phyloP scores from a whole-genome alignment of 805 yeast genomes.

The Blastobotrys terrestris region DNA sequence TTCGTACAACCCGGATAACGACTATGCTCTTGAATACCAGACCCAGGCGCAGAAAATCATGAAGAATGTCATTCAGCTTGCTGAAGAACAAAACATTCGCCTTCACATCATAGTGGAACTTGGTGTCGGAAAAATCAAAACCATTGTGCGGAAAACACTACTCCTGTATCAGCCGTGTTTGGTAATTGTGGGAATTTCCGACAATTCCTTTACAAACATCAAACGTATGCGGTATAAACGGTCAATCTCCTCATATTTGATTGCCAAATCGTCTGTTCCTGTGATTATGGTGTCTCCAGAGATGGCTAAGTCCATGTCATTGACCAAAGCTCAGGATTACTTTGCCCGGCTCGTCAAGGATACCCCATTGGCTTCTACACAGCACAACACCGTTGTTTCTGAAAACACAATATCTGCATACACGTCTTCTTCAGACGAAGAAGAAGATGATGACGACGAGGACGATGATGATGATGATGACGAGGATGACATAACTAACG shows the following conservation, averaged over 20 bases:
- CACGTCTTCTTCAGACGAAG: conserved; percentile 1
- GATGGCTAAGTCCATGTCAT: not conserved
- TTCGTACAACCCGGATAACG: conserved; percentile 9
- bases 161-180: conserved; percentile 55
- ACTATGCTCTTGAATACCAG: conserved; percentile 10
- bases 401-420: not conserved
- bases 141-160: conserved; percentile 53
- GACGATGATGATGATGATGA: conserved; percentile 2
- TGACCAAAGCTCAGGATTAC: not conserved
- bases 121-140: conserved; percentile 51
- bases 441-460: conserved; percentile 4
- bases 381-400: not conserved
- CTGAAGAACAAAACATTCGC: conserved; percentile 10
- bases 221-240: conserved; percentile 52
- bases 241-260: conserved; percentile 55
- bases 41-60: conserved; percentile 16
- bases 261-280: conserved; percentile 59
- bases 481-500: not conserved
- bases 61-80: conserved; percentile 9
- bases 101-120: conserved; percentile 48
- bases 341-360: not conserved
- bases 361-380: not conserved
- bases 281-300: conserved; percentile 52
- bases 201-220: conserved; percentile 41
- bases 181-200: conserved; percentile 45